Conservation (phyloP, 2,329 filamentous ascomycete genomes). For the Colletotrichum sp. region DNA sequence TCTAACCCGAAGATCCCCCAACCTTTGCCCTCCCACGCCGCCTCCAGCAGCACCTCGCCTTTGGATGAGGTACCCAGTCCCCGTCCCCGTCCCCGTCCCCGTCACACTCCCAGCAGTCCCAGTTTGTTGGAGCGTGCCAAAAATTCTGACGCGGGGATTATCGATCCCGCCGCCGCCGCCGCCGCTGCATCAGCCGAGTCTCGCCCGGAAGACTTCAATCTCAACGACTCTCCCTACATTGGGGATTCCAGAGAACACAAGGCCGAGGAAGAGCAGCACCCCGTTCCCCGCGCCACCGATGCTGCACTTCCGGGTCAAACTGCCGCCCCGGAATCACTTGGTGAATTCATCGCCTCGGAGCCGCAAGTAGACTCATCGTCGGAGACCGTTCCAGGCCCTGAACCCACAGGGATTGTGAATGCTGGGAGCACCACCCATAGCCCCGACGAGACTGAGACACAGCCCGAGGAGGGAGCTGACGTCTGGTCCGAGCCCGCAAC, state of each 20-base stretch:
- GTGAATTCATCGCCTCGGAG: constrained; percentile 8
- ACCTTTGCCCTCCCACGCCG: neutral
- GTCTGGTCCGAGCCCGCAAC: constrained; percentile 16
- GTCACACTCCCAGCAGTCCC: neutral
- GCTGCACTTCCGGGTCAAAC: neutral
- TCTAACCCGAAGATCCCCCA: constrained; percentile 23
- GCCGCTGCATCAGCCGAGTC: neutral
- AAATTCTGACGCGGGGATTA: constrained; percentile 19
- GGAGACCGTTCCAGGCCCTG: neutral
- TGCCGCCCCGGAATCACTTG: constrained; percentile 10
- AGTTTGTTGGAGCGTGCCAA: constrained; percentile 5
- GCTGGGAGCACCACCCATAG: neutral
- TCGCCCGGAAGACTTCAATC: constrained; percentile 27
- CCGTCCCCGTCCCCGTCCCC: neutral
- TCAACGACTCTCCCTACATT: constrained; percentile 26
- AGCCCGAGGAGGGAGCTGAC: neutral
- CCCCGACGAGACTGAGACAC: constrained; percentile 1
- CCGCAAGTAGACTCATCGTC: constrained; percentile 8
- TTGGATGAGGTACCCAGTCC: neutral
- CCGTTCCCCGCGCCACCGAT: neutral
- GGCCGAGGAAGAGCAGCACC: constrained; percentile 24
- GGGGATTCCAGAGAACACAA: constrained; percentile 33
- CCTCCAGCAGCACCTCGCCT: neutral
- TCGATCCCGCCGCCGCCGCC: neutral
- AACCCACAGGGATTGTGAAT: constrained; percentile 6